phyloP scores from a whole-genome alignment of 2,329 filamentous ascomycete genomes.

The Exophiala mesophila region DNA sequence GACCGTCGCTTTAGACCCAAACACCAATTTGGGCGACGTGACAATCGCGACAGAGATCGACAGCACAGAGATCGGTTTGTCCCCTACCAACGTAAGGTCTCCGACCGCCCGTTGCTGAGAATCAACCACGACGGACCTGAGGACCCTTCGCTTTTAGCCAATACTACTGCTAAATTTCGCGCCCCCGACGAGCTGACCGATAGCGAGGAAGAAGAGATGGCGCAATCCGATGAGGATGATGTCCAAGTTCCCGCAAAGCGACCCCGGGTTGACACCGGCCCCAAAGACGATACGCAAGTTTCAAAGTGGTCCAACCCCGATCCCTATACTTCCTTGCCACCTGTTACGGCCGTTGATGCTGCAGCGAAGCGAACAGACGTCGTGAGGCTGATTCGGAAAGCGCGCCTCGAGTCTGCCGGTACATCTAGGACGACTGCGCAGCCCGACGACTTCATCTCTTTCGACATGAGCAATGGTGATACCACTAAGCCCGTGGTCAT shows the following conservation, averaged over 20 bases:
- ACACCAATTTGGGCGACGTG: neutral
- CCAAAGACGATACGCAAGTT: constrained; percentile 18
- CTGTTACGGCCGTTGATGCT: constrained; percentile 61
- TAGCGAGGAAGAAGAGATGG: constrained; percentile 45
- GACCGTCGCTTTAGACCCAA: constrained; percentile 6
- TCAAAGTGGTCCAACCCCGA: constrained; percentile 96
- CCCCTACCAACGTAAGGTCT: constrained; percentile 4
- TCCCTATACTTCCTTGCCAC: constrained; percentile 82
- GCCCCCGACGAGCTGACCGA: constrained; percentile 38
- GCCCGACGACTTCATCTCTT: constrained; percentile 75
- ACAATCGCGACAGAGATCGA: constrained; percentile 2
- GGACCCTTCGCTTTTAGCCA: constrained; percentile 9
- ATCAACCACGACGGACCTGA: constrained; percentile 12
- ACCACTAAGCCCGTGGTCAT: neutral
- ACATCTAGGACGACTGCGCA: constrained; percentile 42
- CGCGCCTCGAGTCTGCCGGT: constrained; percentile 62
- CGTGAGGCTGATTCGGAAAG: constrained; percentile 86
- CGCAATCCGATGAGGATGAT: constrained; percentile 34
- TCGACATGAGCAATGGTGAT: constrained; percentile 53
- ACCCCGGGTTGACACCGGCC: constrained; percentile 30
- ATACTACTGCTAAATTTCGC: constrained; percentile 23
- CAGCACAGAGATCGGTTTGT: constrained; percentile 6
- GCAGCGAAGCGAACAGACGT: constrained; percentile 73
- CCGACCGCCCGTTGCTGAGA: constrained; percentile 18
- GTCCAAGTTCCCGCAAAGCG: constrained; percentile 32